These are phyloP conservation scores for Rheum nobile DNA, from an alignment of 148 eudicot species.

Conservation along the genomic window DNA sequence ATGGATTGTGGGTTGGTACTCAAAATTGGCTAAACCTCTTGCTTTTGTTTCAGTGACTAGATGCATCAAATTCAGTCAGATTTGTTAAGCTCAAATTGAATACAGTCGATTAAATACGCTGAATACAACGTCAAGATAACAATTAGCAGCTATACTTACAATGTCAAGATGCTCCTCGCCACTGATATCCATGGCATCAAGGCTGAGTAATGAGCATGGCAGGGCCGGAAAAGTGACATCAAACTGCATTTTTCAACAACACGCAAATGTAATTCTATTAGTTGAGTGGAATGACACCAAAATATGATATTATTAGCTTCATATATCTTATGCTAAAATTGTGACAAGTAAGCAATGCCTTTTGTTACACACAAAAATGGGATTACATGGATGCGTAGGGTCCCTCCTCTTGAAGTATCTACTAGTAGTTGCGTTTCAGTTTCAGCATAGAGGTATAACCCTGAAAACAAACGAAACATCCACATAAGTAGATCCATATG, in stretches of 20 bases:
- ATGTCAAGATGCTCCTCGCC: slow-evolving; percentile 92
- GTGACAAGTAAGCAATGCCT: not conserved
- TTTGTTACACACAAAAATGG: not conserved
- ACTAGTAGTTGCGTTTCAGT: slow-evolving; percentile 77
- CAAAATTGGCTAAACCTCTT: not conserved
- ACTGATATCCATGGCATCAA: slow-evolving; percentile 96
- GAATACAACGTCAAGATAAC: not conserved
- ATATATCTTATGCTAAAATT: not conserved
- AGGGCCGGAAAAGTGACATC: slow-evolving; percentile 84
- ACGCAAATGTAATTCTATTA: not conserved
- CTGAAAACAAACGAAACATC: slow-evolving; percentile 19
- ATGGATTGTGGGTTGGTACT: not conserved
- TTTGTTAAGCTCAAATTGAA: too few species aligned
- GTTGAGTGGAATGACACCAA: not conserved
- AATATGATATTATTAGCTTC: not conserved
- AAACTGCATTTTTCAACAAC: slow-evolving; percentile 52
- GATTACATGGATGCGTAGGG: slow-evolving; percentile 65
- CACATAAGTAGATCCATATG: not conserved
- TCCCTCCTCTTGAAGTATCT: slow-evolving; percentile 84
- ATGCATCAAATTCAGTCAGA: too few species aligned
- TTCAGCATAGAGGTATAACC: slow-evolving; percentile 46
- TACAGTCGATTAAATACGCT: too few species aligned
- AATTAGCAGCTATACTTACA: slow-evolving; percentile 27
- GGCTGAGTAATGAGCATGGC: slow-evolving; percentile 69
- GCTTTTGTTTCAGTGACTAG: not conserved